Conservation (phyloP, 768 basidiomycete species). For the Asterophora parasitica region DNA sequence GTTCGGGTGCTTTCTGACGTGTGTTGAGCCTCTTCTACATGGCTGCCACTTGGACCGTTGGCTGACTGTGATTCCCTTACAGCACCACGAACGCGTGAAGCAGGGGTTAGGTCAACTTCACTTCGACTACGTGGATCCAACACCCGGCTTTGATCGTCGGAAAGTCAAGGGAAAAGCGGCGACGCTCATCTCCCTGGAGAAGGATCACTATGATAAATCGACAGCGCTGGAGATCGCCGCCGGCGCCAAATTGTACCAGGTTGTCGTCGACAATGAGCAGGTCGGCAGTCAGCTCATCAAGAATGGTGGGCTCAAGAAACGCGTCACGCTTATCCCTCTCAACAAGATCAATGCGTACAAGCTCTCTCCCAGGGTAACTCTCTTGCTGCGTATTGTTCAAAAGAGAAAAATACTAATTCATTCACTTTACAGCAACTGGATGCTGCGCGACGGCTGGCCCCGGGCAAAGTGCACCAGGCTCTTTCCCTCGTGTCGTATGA, state of each 20-base stretch:
- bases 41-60: conserved; percentile 9
- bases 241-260: conserved; percentile 85
- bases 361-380: conserved; percentile 38
- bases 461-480: conserved; percentile 78
- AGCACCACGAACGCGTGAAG: conserved; percentile 69
- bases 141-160: conserved; percentile 72
- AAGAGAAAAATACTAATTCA: not conserved
- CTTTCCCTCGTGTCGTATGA: conserved; percentile 85
- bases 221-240: conserved; percentile 93
- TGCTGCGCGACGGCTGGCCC: conserved; percentile 65
- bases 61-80: not conserved
- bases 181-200: conserved; percentile 72
- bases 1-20: conserved; percentile 65
- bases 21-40: conserved; percentile 28
- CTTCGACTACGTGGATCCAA: conserved; percentile 79
- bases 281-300: conserved; percentile 83
- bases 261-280: conserved; percentile 88
- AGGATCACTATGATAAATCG: conserved; percentile 68
- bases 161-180: conserved; percentile 93
- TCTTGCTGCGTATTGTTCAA: not conserved
- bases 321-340: conserved; percentile 90
- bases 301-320: conserved; percentile 69
- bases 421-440: conserved; percentile 60
- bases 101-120: conserved; percentile 66
- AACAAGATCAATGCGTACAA: conserved; percentile 78